Conservation (phyloP, 306 rosid genomes). For the Trifolium repens region DNA sequence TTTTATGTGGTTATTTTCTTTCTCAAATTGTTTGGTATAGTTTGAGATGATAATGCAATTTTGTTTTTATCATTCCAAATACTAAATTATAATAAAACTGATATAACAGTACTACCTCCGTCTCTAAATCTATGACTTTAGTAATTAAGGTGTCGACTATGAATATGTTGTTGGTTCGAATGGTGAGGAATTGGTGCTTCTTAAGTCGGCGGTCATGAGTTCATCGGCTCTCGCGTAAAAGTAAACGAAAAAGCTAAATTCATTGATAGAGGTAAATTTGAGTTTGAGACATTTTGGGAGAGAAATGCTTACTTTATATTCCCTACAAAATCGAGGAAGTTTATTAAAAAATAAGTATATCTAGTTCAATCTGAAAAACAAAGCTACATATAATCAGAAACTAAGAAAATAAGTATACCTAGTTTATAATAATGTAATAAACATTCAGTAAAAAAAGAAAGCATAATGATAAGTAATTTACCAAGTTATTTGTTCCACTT, state of each 20-base stretch:
- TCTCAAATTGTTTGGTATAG: constrained; percentile 22
- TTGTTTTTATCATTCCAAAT: background rate
- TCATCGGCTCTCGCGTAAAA: too few species aligned
- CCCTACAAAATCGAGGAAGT: background rate
- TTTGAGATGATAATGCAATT: constrained; percentile 20
- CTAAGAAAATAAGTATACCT: too few species aligned
- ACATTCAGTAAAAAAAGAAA: background rate
- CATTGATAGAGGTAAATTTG: too few species aligned
- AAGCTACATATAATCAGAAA: too few species aligned
- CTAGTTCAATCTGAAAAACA: too few species aligned
- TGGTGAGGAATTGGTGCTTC: background rate
- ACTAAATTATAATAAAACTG: too few species aligned
- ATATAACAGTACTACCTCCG: too few species aligned
- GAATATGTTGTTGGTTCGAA: background rate
- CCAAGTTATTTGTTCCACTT: background rate
- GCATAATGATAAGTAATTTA: background rate
- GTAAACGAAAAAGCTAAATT: too few species aligned
- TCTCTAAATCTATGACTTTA: too few species aligned
- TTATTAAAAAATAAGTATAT: too few species aligned
- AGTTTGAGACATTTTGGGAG: background rate
- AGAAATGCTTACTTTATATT: too few species aligned
- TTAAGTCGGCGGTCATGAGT: background rate
- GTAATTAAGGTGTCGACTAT: too few species aligned
- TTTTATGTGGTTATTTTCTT: constrained; percentile 38
- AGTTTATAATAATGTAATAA: background rate